Conservation (phyloP, 306 rosid genomes). For the Acacia confusa region DNA sequence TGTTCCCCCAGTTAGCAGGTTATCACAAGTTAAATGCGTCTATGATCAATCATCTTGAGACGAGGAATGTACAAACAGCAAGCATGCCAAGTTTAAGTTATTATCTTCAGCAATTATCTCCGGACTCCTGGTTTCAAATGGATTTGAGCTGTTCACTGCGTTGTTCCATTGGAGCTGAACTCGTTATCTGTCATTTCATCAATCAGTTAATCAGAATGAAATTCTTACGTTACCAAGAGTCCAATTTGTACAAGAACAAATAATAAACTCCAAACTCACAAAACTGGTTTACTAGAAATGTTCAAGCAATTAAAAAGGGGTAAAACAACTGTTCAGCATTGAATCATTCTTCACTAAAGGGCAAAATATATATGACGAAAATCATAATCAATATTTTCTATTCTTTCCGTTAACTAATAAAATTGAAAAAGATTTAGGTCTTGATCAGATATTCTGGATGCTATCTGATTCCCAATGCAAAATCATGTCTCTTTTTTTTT, state of each 20-base stretch:
- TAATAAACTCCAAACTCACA: constrained; percentile 7
- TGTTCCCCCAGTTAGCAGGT: constrained; percentile 48
- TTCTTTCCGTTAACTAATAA: neutral
- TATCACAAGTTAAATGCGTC: constrained; percentile 50
- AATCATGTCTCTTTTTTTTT: neutral
- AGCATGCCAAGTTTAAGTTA: constrained; percentile 32
- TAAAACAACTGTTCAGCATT: neutral
- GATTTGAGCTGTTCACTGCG: constrained; percentile 42
- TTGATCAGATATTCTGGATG: neutral
- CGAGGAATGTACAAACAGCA: constrained; percentile 65
- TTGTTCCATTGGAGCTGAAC: constrained; percentile 42
- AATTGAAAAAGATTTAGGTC: neutral
- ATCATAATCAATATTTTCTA: neutral
- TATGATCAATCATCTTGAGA: constrained; percentile 51
- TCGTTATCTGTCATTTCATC: constrained; percentile 46
- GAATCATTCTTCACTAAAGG: neutral
- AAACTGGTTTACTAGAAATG: neutral
- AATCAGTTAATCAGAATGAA: constrained; percentile 24
- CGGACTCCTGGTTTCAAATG: constrained; percentile 28
- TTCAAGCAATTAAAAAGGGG: neutral
- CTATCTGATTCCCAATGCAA: neutral
- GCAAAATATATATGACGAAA: neutral
- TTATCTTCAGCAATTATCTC: constrained; percentile 38
- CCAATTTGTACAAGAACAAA: neutral
- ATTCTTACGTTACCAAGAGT: neutral